Conservation (phyloP, 352 stramenopile genomes). For the Globisporangium emineosum region DNA sequence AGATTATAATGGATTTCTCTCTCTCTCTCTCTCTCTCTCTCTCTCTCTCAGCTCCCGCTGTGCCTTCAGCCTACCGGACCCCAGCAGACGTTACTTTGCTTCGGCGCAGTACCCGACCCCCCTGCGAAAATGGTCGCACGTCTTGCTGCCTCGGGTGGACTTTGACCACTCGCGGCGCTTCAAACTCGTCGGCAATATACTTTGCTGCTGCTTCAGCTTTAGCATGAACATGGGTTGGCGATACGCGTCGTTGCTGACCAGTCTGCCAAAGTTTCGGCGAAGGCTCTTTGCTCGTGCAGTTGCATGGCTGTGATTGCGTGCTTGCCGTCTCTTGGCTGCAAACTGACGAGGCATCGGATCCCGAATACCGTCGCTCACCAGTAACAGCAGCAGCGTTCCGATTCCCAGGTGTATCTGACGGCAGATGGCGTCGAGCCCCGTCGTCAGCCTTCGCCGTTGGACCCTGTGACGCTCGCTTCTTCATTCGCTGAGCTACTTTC, state of each 20-base stretch:
- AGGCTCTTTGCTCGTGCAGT: not conserved
- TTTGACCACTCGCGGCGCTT: slow-evolving; percentile 39
- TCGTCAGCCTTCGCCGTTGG: slow-evolving; percentile 11
- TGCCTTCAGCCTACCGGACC: slow-evolving; percentile 23
- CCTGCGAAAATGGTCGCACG: slow-evolving; percentile 43
- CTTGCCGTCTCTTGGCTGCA: slow-evolving; percentile 11
- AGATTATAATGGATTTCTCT: not conserved
- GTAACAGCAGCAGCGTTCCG: slow-evolving; percentile 1
- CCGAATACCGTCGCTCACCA: slow-evolving; percentile 37
- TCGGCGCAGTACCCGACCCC: slow-evolving; percentile 34
- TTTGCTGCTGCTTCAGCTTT: slow-evolving; percentile 5
- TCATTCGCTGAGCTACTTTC: slow-evolving; percentile 20
- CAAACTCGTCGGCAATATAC: slow-evolving; percentile 19
- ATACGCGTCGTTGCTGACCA: slow-evolving; percentile 5
- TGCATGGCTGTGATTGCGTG: slow-evolving; percentile 4
- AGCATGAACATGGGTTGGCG: not conserved
- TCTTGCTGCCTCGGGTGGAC: slow-evolving; percentile 70
- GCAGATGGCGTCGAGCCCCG: slow-evolving; percentile 3
- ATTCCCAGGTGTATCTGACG: slow-evolving; percentile 7
- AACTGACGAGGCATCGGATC: slow-evolving; percentile 26
- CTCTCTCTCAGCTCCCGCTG: not conserved
- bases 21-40: not conserved
- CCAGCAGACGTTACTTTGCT: slow-evolving; percentile 51
- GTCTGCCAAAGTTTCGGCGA: slow-evolving; percentile 13
- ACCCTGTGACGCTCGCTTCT: slow-evolving; percentile 33